Percentiles rank a stretch among this genome's conserved stretches.
Conservation (phyloP, 148 eudicot species). For the Cornus florida region DNA sequence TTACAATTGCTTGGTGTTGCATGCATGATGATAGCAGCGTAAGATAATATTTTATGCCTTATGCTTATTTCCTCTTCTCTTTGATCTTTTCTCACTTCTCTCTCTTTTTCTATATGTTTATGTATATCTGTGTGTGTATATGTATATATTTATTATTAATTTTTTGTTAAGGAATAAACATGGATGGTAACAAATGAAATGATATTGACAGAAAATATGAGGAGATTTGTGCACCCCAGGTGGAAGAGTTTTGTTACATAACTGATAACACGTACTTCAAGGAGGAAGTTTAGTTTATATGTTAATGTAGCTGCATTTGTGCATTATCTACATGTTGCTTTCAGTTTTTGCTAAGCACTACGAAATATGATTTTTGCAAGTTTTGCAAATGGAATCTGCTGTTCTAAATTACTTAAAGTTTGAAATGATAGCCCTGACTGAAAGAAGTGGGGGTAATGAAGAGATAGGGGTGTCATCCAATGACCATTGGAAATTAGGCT, state of each 20-base stretch:
- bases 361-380: constrained; percentile 31
- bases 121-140: too few species aligned
- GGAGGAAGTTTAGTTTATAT: constrained; percentile 63
- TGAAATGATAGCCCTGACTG: constrained; percentile 70
- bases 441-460: too few species aligned
- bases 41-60: constrained; percentile 30
- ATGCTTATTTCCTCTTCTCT: neutral
- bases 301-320: neutral
- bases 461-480: too few species aligned
- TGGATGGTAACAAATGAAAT: neutral
- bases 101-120: too few species aligned
- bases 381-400: constrained; percentile 83
- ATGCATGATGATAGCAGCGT: constrained; percentile 99
- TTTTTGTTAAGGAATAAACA: neutral
- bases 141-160: neutral
- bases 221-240: constrained; percentile 98
- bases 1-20: constrained; percentile 90
- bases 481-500: too few species aligned
- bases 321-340: neutral
- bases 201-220: constrained; percentile 70
- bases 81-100: neutral
- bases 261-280: constrained; percentile 93
- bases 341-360: neutral
- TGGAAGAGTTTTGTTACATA: constrained; percentile 94
- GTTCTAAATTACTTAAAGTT: constrained; percentile 86